Percentiles rank a stretch among this genome's conserved stretches.
These are phyloP conservation scores for Erigeron philadelphicus DNA, from an alignment of 140 eudicot species.

Conservation along the genomic window DNA sequence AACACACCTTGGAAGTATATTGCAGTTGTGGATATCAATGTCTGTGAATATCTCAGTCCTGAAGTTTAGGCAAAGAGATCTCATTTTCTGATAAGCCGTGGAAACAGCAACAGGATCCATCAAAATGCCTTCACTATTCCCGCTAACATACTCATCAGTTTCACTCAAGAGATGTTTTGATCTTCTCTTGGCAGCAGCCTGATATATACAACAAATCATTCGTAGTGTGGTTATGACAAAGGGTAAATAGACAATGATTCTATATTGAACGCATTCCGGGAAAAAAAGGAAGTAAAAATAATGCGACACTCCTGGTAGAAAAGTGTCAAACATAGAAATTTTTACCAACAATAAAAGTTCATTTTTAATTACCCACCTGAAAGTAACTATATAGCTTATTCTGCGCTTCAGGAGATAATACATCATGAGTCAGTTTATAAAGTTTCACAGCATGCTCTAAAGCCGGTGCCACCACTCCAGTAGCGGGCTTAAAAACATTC, in stretches of 20 bases:
- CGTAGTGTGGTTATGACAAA: not conserved
- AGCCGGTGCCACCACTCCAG: constrained; percentile 56
- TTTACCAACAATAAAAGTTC: not conserved
- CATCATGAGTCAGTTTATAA: constrained; percentile 67
- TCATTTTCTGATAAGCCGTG: constrained; percentile 77
- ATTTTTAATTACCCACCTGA: constrained; percentile 45
- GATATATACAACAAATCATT: constrained; percentile 17
- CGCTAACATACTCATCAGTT: constrained; percentile 69
- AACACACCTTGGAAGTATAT: constrained; percentile 75
- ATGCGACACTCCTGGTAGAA: not conserved
- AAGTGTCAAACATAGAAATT: not conserved
- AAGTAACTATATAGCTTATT: constrained; percentile 62
- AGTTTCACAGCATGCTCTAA: constrained; percentile 72
- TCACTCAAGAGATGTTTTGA: constrained; percentile 65
- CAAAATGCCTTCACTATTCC: constrained; percentile 54
- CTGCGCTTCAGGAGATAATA: constrained; percentile 76
- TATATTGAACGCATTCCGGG: not conserved
- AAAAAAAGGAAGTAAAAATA: not conserved
- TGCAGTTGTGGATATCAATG: constrained; percentile 72
- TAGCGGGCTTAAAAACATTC: constrained; percentile 68
- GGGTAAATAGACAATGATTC: not conserved
- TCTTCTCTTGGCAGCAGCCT: constrained; percentile 87
- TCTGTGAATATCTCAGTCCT: constrained; percentile 72
- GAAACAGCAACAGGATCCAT: constrained; percentile 55
- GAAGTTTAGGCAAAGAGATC: constrained; percentile 58